A percentile compares a stretch with the other conserved stretches of the same genome.
Conservation (phyloP, 305 asterid genomes). For the Plantago lanceolata region DNA sequence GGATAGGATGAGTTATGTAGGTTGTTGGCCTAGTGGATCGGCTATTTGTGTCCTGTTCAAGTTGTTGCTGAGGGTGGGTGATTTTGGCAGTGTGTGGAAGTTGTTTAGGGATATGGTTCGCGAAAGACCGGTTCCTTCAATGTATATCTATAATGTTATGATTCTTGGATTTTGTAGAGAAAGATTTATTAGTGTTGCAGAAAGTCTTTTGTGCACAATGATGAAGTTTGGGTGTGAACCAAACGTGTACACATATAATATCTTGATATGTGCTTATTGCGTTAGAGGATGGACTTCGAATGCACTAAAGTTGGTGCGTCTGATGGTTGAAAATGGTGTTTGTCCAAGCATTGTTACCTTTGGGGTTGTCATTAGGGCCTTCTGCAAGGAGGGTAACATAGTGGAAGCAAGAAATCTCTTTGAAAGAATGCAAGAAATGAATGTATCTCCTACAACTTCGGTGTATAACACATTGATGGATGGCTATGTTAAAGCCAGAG, state of each 20-base stretch:
- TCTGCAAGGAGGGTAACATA: slow-evolving; percentile 82
- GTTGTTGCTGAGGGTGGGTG: slow-evolving; percentile 63
- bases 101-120: slow-evolving; percentile 60
- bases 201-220: slow-evolving; percentile 72
- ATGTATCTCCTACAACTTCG: slow-evolving; percentile 48
- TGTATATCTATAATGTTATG: slow-evolving; percentile 53
- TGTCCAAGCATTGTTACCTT: slow-evolving; percentile 61
- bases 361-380: slow-evolving; percentile 53
- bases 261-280: slow-evolving; percentile 79
- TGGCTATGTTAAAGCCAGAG: slow-evolving; percentile 84
- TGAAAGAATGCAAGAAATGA: slow-evolving; percentile 54
- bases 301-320: slow-evolving; percentile 50
- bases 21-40: slow-evolving; percentile 56
- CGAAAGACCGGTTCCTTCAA: slow-evolving; percentile 60
- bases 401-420: slow-evolving; percentile 64
- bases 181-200: slow-evolving; percentile 51
- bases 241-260: slow-evolving; percentile 56
- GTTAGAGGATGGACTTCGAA: slow-evolving; percentile 60
- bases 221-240: slow-evolving; percentile 70
- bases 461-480: slow-evolving; percentile 72
- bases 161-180: slow-evolving; percentile 80
- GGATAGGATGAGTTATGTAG: slow-evolving; percentile 59
- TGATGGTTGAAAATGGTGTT: slow-evolving; percentile 73
- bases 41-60: slow-evolving; percentile 54
- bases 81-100: slow-evolving; percentile 74